Evolutionary conservation across 2,329 filamentous ascomycete genomes (phyloP), one percentile per base, ranked within the genome.

Genomic region (Exophiala dermatitidis): DNA sequence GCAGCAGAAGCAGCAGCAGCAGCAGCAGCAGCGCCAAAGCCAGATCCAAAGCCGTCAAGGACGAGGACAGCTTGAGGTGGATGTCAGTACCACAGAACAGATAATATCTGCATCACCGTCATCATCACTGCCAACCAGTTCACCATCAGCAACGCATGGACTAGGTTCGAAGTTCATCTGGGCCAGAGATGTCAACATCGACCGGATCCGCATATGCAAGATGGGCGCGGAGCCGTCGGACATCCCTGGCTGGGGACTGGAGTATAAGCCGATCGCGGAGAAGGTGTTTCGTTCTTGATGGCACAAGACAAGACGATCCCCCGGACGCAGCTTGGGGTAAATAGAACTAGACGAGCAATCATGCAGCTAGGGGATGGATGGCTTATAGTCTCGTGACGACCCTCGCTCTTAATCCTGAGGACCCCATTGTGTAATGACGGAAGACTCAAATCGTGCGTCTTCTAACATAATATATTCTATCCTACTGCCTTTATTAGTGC

Each of bases 181-280:
- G 88, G 82, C 86, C 62, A 74, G 81, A 50, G 71, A 81, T 47
- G 73, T 91, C 28, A 72, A 74, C 10, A 66, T 95, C n/a, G 81
- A 88, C 52, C 79, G 75, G 54, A 71, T 96, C 38, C 83, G 84
- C 46, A 83, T 96, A 36, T 96, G 89, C 66, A 83, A 81, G 65
- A 95, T 96, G 90, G 89, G 90, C 0, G 89, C 89, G 6, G 86
- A 83, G 74, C 82, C 79, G 62, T 72, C 81, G 30, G 72, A 78
- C 5, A 71, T 77, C 34, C 71, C 71, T 0, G 67, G 76, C 1
- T 62, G 80, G 34, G 73, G 72, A 12, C 74, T 81, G 66, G 68
- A 72, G 62, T 83, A 83, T 63, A 71, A 67, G 28, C 72, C 76
- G 54, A 71, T 82, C 50, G 73, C 63, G 5, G 65, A 72, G 61